Percentiles rank a stretch among this genome's conserved stretches.
Evolutionary conservation across 352 stramenopile genomes (phyloP).

Genomic region (Phytopythium delawarense): DNA sequence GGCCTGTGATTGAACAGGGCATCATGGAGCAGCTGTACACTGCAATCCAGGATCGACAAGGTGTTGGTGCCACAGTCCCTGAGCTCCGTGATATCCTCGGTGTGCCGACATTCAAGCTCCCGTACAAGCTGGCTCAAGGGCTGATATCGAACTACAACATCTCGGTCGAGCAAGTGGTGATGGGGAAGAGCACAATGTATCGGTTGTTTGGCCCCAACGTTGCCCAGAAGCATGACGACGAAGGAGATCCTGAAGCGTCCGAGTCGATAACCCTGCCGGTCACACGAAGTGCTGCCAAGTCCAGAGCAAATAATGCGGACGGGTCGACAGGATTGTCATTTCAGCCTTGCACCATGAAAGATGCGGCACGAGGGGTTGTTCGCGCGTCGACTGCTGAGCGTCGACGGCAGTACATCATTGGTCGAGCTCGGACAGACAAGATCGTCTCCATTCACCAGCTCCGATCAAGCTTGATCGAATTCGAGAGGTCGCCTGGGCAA

Average conservation of each 20-base stretch:
- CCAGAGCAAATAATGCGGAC: neutral
- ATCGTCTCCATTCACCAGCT: constrained; percentile 71
- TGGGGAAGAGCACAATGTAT: constrained; percentile 83
- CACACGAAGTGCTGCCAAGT: constrained; percentile 1
- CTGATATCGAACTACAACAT: constrained; percentile 81
- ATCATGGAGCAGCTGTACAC: constrained; percentile 81
- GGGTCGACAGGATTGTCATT: neutral
- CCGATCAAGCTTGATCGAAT: constrained; percentile 41
- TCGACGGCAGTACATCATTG: constrained; percentile 48
- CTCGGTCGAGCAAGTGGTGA: constrained; percentile 67
- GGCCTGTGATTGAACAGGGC: constrained; percentile 60
- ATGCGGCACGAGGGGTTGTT: constrained; percentile 44
- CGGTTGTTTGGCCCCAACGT: constrained; percentile 61
- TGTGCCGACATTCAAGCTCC: constrained; percentile 80
- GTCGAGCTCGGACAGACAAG: constrained; percentile 51
- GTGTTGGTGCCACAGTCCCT: constrained; percentile 63
- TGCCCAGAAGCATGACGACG: constrained; percentile 1
- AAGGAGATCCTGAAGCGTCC: neutral
- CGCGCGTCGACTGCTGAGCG: constrained; percentile 51
- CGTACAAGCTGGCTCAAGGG: constrained; percentile 74
- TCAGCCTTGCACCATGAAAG: constrained; percentile 58
- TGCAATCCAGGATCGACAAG: constrained; percentile 45
- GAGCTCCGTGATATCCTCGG: constrained; percentile 74
- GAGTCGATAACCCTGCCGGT: neutral
- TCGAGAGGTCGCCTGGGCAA: constrained; percentile 31